A percentile compares a stretch with the other conserved stretches of the same genome.
Evolutionary conservation across 1,284 basidiomycete species (phyloP).

Genomic region (Pulchroboletus neoregius): DNA sequence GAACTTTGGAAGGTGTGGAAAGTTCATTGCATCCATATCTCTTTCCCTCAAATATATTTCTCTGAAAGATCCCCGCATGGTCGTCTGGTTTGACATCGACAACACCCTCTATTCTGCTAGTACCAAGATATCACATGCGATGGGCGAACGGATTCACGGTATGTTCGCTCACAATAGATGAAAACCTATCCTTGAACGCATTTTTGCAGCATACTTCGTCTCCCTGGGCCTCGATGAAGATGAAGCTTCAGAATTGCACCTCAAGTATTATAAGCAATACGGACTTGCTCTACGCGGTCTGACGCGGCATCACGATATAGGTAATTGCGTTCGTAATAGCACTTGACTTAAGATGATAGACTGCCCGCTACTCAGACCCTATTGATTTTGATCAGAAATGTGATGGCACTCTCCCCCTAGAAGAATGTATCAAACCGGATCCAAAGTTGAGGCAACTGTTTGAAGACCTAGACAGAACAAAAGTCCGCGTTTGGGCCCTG

Average conservation of each 20-base stretch:
- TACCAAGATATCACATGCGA: conserved; percentile 72
- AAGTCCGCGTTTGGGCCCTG: conserved; percentile 76
- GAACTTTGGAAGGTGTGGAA: conserved; percentile 24
- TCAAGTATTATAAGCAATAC: conserved; percentile 74
- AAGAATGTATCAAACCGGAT: conserved; percentile 72
- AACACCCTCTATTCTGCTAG: conserved; percentile 81
- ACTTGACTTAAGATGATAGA: conserved; percentile 1
- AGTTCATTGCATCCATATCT: neutral
- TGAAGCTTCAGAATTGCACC: conserved; percentile 71
- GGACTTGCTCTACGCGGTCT: conserved; percentile 85
- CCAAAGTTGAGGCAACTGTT: conserved; percentile 63
- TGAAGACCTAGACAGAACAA: conserved; percentile 73
- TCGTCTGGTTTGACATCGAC: conserved; percentile 85
- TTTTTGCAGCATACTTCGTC: conserved; percentile 66
- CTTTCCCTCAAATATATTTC: conserved; percentile 8
- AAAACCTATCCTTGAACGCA: neutral
- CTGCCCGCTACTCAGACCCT: conserved; percentile 51
- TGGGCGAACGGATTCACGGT: conserved; percentile 80
- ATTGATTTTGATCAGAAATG: conserved; percentile 84
- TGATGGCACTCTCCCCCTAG: conserved; percentile 80
- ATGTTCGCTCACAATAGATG: conserved; percentile 12
- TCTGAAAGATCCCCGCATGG: conserved; percentile 40
- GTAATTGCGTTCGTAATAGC: conserved; percentile 36
- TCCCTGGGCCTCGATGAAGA: conserved; percentile 63
- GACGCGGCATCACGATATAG: conserved; percentile 73